Base-by-base conservation (phyloP, 192 early-diverging fungal genomes). In the Rhizoclosmatium globosum region DNA sequence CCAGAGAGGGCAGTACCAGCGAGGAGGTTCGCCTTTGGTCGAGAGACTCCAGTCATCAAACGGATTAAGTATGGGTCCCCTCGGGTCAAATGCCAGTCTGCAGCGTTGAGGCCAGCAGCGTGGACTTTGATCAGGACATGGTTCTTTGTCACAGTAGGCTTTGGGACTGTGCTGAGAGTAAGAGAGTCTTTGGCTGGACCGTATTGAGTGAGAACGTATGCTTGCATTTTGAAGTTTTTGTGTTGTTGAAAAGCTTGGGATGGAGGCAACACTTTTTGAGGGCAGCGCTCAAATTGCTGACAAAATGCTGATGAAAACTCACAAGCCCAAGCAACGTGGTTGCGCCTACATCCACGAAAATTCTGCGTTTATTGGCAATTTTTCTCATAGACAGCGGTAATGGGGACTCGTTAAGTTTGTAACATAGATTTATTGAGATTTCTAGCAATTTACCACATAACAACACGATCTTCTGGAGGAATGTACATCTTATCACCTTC, bases 401-500 rank as follows among this genome's bases (percentile, higher is more conserved):
- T n/a, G n/a, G n/a, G n/a, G n/a, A n/a, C n/a, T n/a, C n/a, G n/a
- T 31, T 31, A 31, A 31, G 31, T 31, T 31, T 31, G 31, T 31
- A 31, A 31, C 31, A 31, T 56, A 56, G 11, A 56, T 56, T 56
- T 56, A 56, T 56, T 56, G 9, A 9, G 9, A 56, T 56, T 46
- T 15, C 4, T 44, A 68, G 38, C 39, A 9, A 71, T 41, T 61
- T 71, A 74, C 71, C 71, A 74, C 71, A 74, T 74, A 4, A 43
- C 71, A 59, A 74, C 71, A n/a, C 71, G 53, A 3, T 74, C 71
- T 3, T 3, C 59, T 43, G 53, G 53, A 43, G 71, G 50, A 13
- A 74, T 15, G 43, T 60, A 74, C 71, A 74, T 74, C 11, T 23
- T 41, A 46, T 74, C 71, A 6, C 71, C 71, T 61, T 74, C 71